phyloP scores from a whole-genome alignment of 305 asterid genomes.

The Andrographis paniculata region DNA sequence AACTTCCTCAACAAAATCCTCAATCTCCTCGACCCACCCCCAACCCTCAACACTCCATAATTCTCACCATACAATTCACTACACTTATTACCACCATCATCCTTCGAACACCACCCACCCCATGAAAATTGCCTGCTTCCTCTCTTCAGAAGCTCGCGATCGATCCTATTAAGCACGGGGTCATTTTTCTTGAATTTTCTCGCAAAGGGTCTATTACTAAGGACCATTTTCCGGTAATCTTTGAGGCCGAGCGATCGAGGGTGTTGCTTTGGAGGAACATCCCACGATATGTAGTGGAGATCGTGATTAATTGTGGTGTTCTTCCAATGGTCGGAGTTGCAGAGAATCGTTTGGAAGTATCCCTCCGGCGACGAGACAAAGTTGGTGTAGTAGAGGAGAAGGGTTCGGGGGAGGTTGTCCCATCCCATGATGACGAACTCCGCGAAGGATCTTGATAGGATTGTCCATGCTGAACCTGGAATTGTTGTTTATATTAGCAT shows the following conservation, averaged over 20 bases:
- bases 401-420: slow-evolving; percentile 80
- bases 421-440: slow-evolving; percentile 68
- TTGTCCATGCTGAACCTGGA: slow-evolving; percentile 86
- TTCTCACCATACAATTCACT: slow-evolving; percentile 41
- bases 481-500: background rate
- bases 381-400: slow-evolving; percentile 83
- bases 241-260: slow-evolving; percentile 64
- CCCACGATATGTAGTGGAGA: slow-evolving; percentile 87
- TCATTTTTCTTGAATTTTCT: slow-evolving; percentile 75
- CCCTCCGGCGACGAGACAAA: slow-evolving; percentile 85
- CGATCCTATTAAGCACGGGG: slow-evolving; percentile 54
- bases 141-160: slow-evolving; percentile 58
- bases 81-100: slow-evolving; percentile 22
- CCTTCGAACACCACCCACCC: slow-evolving; percentile 69
- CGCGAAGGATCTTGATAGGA: slow-evolving; percentile 68
- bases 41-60: slow-evolving; percentile 59
- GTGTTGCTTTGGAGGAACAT: slow-evolving; percentile 77
- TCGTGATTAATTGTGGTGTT: slow-evolving; percentile 71
- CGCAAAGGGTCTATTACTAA: slow-evolving; percentile 70
- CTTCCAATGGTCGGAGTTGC: slow-evolving; percentile 62
- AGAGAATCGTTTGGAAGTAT: slow-evolving; percentile 70
- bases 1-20: slow-evolving; percentile 40
- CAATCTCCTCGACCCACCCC: slow-evolving; percentile 62
- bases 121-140: slow-evolving; percentile 35
- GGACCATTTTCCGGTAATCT: slow-evolving; percentile 57